A percentile compares a stretch with the other conserved stretches of the same genome.
Conservation (phyloP, 371 early-diverging fungal species). For the Syncephalastrum racemosum region DNA sequence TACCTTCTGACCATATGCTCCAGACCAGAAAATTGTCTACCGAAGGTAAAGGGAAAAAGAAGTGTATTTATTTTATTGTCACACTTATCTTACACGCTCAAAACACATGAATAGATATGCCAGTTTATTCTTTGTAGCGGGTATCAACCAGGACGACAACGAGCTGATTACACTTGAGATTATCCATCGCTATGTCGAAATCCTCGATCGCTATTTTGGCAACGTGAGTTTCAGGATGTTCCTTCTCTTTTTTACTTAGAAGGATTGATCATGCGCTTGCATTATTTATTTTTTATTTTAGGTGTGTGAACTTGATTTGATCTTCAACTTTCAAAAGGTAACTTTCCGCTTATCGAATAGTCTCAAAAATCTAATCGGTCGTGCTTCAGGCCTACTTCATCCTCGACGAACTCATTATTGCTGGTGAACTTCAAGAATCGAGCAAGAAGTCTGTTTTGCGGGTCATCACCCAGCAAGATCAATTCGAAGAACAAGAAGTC, state of each 20-base stretch:
- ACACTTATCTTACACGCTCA: not conserved
- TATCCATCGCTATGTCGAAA: constrained; percentile 97
- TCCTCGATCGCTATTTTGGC: constrained; percentile 95
- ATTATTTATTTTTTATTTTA: constrained; percentile 17
- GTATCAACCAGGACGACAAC: constrained; percentile 88
- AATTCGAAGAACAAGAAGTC: constrained; percentile 72
- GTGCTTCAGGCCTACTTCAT: constrained; percentile 73
- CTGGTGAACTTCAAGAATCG: constrained; percentile 84
- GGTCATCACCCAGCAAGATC: constrained; percentile 75
- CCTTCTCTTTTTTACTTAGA: not conserved
- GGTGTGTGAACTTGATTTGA: constrained; percentile 89
- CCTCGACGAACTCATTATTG: constrained; percentile 81
- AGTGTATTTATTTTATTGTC: not conserved
- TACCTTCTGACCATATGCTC: not conserved
- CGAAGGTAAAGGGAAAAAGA: constrained; percentile 38
- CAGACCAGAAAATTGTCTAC: constrained; percentile 93
- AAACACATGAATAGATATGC: constrained; percentile 79
- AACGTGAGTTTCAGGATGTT: constrained; percentile 62
- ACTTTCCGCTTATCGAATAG: not conserved
- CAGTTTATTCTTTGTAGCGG: constrained; percentile 93
- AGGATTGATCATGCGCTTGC: not conserved
- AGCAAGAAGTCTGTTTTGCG: constrained; percentile 79
- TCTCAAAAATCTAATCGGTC: not conserved
- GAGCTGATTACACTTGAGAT: constrained; percentile 93
- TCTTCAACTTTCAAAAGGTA: constrained; percentile 86